These are phyloP conservation scores for Salvia sclarea DNA, from an alignment of 305 asterid genomes.

Conservation along the genomic window DNA sequence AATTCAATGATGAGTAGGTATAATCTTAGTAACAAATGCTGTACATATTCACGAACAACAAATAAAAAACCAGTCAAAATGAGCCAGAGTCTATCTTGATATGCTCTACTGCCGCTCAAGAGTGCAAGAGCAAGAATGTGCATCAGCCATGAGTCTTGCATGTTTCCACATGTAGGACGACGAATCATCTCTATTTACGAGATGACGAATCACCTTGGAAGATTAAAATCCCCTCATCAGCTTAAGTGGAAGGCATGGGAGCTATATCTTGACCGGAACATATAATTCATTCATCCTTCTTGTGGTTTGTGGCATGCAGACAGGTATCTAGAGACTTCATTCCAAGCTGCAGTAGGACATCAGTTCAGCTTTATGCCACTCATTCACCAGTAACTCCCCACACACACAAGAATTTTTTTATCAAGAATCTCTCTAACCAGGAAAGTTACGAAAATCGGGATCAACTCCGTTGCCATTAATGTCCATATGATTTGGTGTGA, in stretches of 20 bases:
- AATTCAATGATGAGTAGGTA: too few relatives aligned
- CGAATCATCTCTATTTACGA: not conserved
- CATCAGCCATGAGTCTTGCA: not conserved
- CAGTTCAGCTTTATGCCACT: conserved; percentile 3
- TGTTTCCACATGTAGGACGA: conserved; percentile 3
- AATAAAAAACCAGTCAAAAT: not conserved
- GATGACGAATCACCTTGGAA: not conserved
- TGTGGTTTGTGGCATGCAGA: conserved; percentile 70
- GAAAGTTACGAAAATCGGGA: conserved; percentile 83
- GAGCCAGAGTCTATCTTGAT: not conserved
- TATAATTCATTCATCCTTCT: conserved; percentile 52
- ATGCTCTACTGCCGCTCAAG: not conserved
- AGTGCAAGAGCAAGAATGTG: conserved; percentile 9
- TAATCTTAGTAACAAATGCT: too few relatives aligned
- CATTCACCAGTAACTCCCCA: not conserved
- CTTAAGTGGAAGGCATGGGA: not conserved
- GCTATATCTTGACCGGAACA: too few relatives aligned
- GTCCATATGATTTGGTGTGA: conserved; percentile 84
- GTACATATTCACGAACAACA: not conserved
- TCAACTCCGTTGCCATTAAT: conserved; percentile 91
- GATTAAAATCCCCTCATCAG: not conserved
- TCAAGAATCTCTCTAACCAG: conserved; percentile 49
- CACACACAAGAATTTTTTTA: not conserved
- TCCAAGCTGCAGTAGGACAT: conserved; percentile 67
- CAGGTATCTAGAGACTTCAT: conserved; percentile 60